These are phyloP conservation scores for Phytophthora pini DNA, from an alignment of 352 stramenopile genomes.

Conservation along the genomic window DNA sequence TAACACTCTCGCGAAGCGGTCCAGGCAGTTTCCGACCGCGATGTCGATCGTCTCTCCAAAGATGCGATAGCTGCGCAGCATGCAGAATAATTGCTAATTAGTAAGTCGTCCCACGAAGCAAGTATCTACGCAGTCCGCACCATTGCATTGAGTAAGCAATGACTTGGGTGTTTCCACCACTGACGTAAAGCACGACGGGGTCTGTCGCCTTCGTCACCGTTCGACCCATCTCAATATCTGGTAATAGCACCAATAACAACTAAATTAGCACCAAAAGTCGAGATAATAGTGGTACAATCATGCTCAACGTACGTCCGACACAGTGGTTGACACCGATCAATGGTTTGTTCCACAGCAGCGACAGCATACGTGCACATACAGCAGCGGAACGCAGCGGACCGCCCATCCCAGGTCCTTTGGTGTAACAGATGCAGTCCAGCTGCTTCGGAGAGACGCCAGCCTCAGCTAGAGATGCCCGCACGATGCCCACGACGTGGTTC, in stretches of 20 bases:
- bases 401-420: constrained; percentile 98
- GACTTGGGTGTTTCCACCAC: constrained; percentile 99
- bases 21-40: constrained; percentile 99
- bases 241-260: constrained; percentile 1
- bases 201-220: constrained; percentile 95
- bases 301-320: constrained; percentile 89
- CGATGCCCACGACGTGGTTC: constrained; percentile 95
- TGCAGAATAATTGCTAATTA: constrained; percentile 1
- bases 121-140: constrained; percentile 22
- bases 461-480: constrained; percentile 94
- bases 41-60: constrained; percentile 99
- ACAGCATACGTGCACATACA: constrained; percentile 94
- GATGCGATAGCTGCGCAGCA: constrained; percentile 93
- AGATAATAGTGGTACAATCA: constrained; percentile 6
- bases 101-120: constrained; percentile 10
- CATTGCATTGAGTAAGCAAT: constrained; percentile 90
- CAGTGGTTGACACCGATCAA: constrained; percentile 99
- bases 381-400: constrained; percentile 96
- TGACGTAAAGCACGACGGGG: constrained; percentile 99
- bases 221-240: constrained; percentile 99
- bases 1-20: constrained; percentile 96
- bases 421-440: constrained; percentile 96
- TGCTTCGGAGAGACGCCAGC: constrained; percentile 88
- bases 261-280: neutral
- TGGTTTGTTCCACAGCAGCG: constrained; percentile 95